Conservation (phyloP, 2,329 filamentous ascomycete species). For the Juglanconis oblonga region DNA sequence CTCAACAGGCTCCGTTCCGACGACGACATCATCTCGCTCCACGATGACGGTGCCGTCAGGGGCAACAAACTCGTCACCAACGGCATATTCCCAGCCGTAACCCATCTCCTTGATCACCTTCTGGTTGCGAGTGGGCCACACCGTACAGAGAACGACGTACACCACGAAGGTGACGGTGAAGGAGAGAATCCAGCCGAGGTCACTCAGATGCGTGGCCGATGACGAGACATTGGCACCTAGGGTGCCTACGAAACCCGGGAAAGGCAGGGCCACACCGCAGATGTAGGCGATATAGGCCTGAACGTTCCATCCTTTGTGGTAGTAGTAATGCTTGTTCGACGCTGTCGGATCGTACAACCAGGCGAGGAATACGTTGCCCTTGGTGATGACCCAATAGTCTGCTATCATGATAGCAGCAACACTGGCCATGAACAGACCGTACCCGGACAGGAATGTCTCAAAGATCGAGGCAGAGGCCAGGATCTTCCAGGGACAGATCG, state of each 20-base stretch:
- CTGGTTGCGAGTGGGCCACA: conserved; percentile 25
- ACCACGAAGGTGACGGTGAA: conserved; percentile 29
- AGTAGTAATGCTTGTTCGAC: conserved; percentile 32
- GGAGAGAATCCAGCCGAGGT: conserved; percentile 33
- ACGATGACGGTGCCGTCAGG: conserved; percentile 10
- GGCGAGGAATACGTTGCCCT: conserved; percentile 31
- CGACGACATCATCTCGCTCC: conserved; percentile 4
- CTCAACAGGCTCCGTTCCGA: conserved; percentile 1
- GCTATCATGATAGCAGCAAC: conserved; percentile 21
- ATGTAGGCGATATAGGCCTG: conserved; percentile 33
- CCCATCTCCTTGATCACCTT: conserved; percentile 10
- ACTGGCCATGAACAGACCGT: conserved; percentile 22
- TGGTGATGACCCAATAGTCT: conserved; percentile 32
- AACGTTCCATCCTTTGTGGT: conserved; percentile 31
- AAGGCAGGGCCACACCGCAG: conserved; percentile 30
- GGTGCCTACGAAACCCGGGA: conserved; percentile 32
- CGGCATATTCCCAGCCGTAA: conserved; percentile 9
- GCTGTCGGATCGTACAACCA: conserved; percentile 29
- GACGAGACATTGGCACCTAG: conserved; percentile 29
- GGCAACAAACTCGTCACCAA: conserved; percentile 10
- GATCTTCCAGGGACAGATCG: conserved; percentile 25
- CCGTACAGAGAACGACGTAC: conserved; percentile 31
- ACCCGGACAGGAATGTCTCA: conserved; percentile 21
- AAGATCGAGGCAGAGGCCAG: conserved; percentile 21
- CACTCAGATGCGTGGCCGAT: conserved; percentile 29